These are phyloP conservation scores for Albatrellus ellisii DNA, from an alignment of 768 basidiomycete genomes.

Conservation along the genomic window DNA sequence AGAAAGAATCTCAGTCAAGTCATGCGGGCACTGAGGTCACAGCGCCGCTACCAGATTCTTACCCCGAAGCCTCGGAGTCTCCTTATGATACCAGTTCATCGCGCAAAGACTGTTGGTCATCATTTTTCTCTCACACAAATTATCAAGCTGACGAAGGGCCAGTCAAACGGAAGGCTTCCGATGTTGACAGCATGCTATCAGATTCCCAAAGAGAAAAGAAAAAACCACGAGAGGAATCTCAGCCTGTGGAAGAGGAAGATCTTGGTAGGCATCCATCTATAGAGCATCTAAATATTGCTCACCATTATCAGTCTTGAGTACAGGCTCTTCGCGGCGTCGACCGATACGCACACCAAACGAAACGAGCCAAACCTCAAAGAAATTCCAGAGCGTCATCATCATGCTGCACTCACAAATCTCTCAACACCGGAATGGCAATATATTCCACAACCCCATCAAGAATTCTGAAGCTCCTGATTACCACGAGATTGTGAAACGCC, in stretches of 20 bases:
- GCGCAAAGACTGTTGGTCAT: conserved; percentile 8
- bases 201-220: conserved; percentile 40
- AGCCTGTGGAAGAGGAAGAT: conserved; percentile 55
- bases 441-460: conserved; percentile 87
- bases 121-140: background rate
- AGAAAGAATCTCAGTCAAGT: background rate
- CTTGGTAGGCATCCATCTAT: conserved; percentile 15
- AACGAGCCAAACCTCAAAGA: conserved; percentile 31
- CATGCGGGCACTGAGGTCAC: background rate
- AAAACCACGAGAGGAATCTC: conserved; percentile 52
- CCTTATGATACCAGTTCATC: background rate
- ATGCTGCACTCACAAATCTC: conserved; percentile 76
- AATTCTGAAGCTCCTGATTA: conserved; percentile 84
- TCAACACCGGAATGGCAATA: conserved; percentile 76
- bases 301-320: conserved; percentile 3
- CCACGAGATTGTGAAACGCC: conserved; percentile 82
- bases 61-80: background rate
- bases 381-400: conserved; percentile 72
- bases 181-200: conserved; percentile 29
- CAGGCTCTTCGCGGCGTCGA: conserved; percentile 14
- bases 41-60: background rate
- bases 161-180: conserved; percentile 59
- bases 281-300: background rate
- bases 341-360: conserved; percentile 14
- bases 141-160: background rate